Evolutionary conservation across 1,284 basidiomycete genomes (phyloP).

Genomic region (Malassezia nana): DNA sequence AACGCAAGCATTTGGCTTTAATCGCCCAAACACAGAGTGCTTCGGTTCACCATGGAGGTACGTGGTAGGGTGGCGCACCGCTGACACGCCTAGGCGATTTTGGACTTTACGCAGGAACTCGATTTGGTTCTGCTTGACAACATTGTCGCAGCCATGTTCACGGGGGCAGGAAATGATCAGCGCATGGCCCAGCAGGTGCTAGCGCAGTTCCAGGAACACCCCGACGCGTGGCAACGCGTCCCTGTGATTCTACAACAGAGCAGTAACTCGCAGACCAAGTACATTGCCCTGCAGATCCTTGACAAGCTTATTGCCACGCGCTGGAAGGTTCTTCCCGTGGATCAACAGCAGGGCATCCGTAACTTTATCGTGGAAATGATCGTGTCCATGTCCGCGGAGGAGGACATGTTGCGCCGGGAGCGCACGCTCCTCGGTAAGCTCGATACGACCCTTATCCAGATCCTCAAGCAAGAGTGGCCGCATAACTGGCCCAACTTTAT

Average conservation of each 20-base stretch:
- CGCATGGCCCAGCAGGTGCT: conserved; percentile 42
- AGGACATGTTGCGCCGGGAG: conserved; percentile 67
- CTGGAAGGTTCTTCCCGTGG: conserved; percentile 91
- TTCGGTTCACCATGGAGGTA: conserved; percentile 16
- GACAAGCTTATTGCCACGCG: conserved; percentile 72
- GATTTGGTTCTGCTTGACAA: conserved; percentile 45
- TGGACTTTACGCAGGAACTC: conserved; percentile 45
- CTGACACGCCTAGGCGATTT: conserved; percentile 25
- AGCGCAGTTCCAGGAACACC: conserved; percentile 81
- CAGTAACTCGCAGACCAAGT: conserved; percentile 74
- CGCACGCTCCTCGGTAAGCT: conserved; percentile 95
- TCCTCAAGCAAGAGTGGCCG: conserved; percentile 99
- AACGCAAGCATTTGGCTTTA: neutral
- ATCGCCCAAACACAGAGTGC: neutral
- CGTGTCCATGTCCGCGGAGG: conserved; percentile 80
- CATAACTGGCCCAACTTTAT: conserved; percentile 99
- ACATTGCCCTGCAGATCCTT: conserved; percentile 45
- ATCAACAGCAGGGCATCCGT: conserved; percentile 69
- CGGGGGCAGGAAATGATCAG: conserved; percentile 36
- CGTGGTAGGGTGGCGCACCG: conserved; percentile 2
- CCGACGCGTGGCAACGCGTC: conserved; percentile 96
- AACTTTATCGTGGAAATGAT: conserved; percentile 94
- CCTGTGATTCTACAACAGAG: conserved; percentile 84
- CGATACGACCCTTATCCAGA: conserved; percentile 90
- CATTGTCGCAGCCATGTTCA: conserved; percentile 44